Base-by-base conservation (phyloP, 768 basidiomycete species). In the Suillus subluteus region DNA sequence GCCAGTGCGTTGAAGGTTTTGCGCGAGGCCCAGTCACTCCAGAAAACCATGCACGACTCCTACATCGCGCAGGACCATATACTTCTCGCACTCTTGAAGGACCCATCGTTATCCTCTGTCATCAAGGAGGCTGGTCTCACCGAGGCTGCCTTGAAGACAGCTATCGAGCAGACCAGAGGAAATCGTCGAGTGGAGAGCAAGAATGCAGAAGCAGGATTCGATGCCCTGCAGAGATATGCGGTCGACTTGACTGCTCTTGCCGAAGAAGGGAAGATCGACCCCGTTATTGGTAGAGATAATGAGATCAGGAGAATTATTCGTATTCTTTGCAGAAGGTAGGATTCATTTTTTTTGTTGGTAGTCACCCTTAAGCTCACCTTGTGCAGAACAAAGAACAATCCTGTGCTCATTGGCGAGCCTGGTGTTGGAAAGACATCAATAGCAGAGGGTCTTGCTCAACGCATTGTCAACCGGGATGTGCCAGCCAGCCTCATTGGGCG, bases 361-460 rank as follows among this genome's bases (percentile, higher is more conserved):
- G 23, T 6, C 13, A 62, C 30, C 18, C 44, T 8, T 2, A 30
- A 23, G 8, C 69, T 76, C 40, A 79, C 64, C 3, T 54, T 26
- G 6, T 41, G n/a, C 58, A 91, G 96, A 74, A 98, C 95, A 3
- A 98, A 98, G 79, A 96, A 96, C 74, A 98, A 97, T 72, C 95
- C 97, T n/a, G 94, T 98, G 48, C 88, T 98, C 32, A 95, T 99
- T 71, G 96, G 96, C 68, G 95, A 94, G 79, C 93, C 92, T 58
- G 92, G 97, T 76, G 95, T 97, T 30, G 97, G 97, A 5, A 99
- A 99, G 81, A 98, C 96, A 0, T 88, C 95, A 30, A 93, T 98
- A 63, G 95, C 90, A 7, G 97, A 99, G 82, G 96, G 95, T 48
- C 88, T 99, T 7, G 96, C 97, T 0, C 96, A 97, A 75, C 89